Base-by-base conservation (phyloP, 2,329 filamentous ascomycete genomes). In the Diaporthe sp. region DNA sequence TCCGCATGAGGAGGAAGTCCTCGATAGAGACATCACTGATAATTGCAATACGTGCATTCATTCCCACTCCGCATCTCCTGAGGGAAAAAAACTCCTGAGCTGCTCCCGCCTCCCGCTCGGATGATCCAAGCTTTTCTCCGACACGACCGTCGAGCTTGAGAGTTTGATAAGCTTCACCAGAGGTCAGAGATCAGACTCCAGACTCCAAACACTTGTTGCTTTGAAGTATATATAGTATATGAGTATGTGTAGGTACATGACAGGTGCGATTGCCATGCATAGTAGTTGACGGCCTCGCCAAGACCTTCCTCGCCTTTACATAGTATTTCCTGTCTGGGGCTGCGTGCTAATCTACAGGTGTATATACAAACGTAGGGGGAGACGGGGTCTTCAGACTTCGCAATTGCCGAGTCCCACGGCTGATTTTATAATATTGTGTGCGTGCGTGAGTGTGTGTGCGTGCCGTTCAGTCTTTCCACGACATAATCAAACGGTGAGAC, bases 401-500 rank as follows among this genome's bases (percentile, higher is more conserved):
- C 7, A 4, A 53, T 44, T 51, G 44, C 12, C 25, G 28, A 12
- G 60, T 44, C 39, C 44, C 63, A 37, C 63, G 28, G 58, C 39
- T 28, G 39, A 34, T 47, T 47, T 53, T 39, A 47, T 44, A 63
- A 28, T 17, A 39, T 13, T 39, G 37, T 39, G 37, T 39, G 37
- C 37, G 37, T 39, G 25, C 15, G 28, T 58, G 28, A 25, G 55
- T 60, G 68, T 53, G 44, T 58, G 25, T 37, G 57, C 49, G 20
- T 63, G 70, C 39, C 51, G 13, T 57, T 58, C 39, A 34, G 68
- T 60, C 68, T 68, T 39, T 37, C 12, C 65, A 39, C 47, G 53
- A 68, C 25, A 25, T 68, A 13, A 25, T 68, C 49, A 68, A 68
- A 68, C 47, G 49, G 65, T 70, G 65, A 55, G 65, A 55, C 65